Percentiles rank a stretch among this genome's conserved stretches.
These are phyloP conservation scores for Pythium pyrilobum DNA, from an alignment of 352 stramenopile genomes.

Conservation along the genomic window DNA sequence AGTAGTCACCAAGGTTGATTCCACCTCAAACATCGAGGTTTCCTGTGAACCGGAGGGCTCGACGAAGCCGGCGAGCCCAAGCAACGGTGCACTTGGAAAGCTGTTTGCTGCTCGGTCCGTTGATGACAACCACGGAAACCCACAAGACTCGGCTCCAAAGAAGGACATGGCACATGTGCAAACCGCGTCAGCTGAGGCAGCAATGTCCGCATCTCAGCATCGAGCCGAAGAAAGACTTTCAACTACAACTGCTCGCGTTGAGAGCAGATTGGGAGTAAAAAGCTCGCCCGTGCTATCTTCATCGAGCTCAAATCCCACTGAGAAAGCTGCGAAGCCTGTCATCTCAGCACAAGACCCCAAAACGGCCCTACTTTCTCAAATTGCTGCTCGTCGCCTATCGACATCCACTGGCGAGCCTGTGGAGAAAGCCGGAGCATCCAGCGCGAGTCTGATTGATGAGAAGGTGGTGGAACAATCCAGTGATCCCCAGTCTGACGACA, in stretches of 20 bases:
- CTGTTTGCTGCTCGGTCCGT: background rate
- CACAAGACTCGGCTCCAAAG: conserved; percentile 16
- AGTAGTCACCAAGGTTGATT: background rate
- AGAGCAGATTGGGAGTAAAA: too few relatives aligned
- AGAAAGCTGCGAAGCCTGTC: background rate
- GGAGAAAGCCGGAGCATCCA: too few relatives aligned
- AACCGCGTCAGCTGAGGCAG: background rate
- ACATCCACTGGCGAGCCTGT: too few relatives aligned
- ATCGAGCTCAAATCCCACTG: too few relatives aligned
- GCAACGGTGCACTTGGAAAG: background rate
- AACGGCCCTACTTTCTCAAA: conserved; percentile 6
- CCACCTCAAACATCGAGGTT: background rate
- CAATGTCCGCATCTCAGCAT: background rate
- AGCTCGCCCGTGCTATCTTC: too few relatives aligned
- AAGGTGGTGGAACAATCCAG: too few relatives aligned
- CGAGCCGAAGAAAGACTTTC: background rate
- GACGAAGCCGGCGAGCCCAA: background rate
- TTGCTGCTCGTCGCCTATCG: conserved; percentile 9
- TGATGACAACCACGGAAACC: conserved; percentile 1
- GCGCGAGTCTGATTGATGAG: background rate
- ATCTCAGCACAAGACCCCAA: conserved; percentile 1
- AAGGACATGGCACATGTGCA: background rate
- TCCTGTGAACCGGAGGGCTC: background rate
- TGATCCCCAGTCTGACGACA: too few relatives aligned
- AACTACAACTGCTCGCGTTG: too few relatives aligned